Conservation (phyloP, 176 grass and related monocot genomes). For the Oryza coarctata region DNA sequence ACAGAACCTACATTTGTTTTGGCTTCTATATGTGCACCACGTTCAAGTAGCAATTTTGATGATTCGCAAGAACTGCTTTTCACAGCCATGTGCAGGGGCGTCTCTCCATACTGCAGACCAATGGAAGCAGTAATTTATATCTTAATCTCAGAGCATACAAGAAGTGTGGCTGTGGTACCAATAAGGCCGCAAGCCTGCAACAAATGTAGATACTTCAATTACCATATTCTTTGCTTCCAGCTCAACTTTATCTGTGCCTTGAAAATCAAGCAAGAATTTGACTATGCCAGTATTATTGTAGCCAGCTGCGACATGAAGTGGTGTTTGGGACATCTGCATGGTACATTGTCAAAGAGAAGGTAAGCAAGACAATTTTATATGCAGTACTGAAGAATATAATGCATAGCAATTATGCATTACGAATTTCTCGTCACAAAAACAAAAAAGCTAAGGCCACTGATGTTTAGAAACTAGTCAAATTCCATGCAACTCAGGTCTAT, state of each 20-base stretch:
- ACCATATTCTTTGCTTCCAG: constrained; percentile 95
- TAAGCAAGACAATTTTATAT: background rate
- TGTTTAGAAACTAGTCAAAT: background rate
- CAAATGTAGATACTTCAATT: constrained; percentile 30
- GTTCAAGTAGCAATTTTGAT: constrained; percentile 70
- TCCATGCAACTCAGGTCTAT: background rate
- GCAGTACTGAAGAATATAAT: background rate
- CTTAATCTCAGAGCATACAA: constrained; percentile 10
- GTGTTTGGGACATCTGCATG: constrained; percentile 89
- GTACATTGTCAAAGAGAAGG: constrained; percentile 21
- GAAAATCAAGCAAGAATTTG: constrained; percentile 75
- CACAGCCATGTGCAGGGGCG: constrained; percentile 90
- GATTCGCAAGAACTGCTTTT: constrained; percentile 84
- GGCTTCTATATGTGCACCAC: constrained; percentile 66
- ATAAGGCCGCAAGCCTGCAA: constrained; percentile 29
- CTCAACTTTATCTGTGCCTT: constrained; percentile 55
- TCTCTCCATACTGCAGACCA: constrained; percentile 88
- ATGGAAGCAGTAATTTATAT: constrained; percentile 10
- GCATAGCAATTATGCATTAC: background rate
- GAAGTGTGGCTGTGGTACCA: background rate
- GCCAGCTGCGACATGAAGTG: constrained; percentile 84
- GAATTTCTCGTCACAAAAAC: background rate
- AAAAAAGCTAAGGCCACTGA: background rate
- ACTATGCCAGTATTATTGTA: constrained; percentile 70
- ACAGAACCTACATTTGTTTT: constrained; percentile 73